Conservation (phyloP, 2,329 filamentous ascomycete species). For the Ceratocystis lukuohia region DNA sequence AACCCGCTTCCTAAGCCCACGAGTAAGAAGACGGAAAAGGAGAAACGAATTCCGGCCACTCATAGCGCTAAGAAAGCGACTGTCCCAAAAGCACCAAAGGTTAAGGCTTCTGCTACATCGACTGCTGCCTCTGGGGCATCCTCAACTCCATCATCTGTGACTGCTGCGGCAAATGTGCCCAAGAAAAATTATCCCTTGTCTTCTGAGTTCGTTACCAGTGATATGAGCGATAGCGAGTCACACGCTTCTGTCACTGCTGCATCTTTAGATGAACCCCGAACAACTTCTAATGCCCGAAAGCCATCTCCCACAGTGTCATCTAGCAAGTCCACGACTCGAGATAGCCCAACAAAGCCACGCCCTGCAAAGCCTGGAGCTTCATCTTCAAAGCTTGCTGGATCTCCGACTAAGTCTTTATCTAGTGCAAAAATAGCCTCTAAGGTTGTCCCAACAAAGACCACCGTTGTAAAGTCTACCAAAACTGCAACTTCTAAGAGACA, state of each 20-base stretch:
- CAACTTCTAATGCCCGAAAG: slow-evolving; percentile 12
- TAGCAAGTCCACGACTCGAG: slow-evolving; percentile 6
- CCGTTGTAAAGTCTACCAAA: slow-evolving; percentile 18
- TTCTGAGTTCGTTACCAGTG: slow-evolving; percentile 40
- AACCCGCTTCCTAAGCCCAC: slow-evolving; percentile 38
- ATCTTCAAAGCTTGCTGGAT: neutral
- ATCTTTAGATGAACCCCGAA: slow-evolving; percentile 11
- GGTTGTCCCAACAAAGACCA: slow-evolving; percentile 17
- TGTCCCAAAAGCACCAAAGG: slow-evolving; percentile 21
- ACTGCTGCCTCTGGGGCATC: neutral
- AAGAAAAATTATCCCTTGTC: slow-evolving; percentile 38
- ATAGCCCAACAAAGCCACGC: slow-evolving; percentile 12
- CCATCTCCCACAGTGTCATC: slow-evolving; percentile 5
- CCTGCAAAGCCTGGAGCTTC: neutral
- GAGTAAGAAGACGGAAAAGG: slow-evolving; percentile 44
- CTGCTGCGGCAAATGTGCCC: neutral
- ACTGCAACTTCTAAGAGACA: slow-evolving; percentile 34
- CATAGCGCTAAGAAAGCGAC: slow-evolving; percentile 24
- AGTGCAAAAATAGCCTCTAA: slow-evolving; percentile 24
- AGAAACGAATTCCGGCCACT: slow-evolving; percentile 37
- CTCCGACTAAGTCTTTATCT: slow-evolving; percentile 3
- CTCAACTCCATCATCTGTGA: slow-evolving; percentile 1
- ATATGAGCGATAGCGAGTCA: slow-evolving; percentile 43
- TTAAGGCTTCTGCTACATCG: neutral
- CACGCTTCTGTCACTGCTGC: slow-evolving; percentile 24